A percentile compares a stretch with the other conserved stretches of the same genome.
Evolutionary conservation across 1,284 basidiomycete species (phyloP).

Genomic region (Prillingera fragicola): DNA sequence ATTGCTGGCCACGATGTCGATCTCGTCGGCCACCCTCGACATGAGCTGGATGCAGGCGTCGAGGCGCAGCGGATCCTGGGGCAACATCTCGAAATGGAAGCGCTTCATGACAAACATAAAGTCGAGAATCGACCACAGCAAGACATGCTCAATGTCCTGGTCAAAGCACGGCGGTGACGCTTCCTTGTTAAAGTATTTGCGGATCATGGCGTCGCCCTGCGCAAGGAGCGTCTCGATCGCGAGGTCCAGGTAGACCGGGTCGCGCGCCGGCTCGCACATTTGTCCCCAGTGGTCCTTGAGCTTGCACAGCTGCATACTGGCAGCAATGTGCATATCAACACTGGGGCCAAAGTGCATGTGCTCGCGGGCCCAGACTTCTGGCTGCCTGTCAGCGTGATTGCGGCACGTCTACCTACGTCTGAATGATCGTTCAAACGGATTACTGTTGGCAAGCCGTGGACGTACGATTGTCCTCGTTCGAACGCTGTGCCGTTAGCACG

Average conservation of each 20-base stretch:
- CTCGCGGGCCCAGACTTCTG: conserved; percentile 30
- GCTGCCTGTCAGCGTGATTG: conserved; percentile 9
- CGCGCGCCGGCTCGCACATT: conserved; percentile 22
- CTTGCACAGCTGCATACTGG: conserved; percentile 34
- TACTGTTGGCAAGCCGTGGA: conserved; percentile 26
- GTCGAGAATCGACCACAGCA: conserved; percentile 33
- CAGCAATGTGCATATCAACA: conserved; percentile 36
- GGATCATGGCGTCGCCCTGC: conserved; percentile 24
- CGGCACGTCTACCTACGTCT: conserved; percentile 18
- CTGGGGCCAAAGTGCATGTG: conserved; percentile 28
- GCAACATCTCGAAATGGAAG: conserved; percentile 20
- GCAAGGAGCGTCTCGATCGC: conserved; percentile 26
- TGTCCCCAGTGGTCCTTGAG: conserved; percentile 36
- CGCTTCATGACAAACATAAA: conserved; percentile 33
- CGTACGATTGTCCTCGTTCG: conserved; percentile 28
- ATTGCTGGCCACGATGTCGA: conserved; percentile 26
- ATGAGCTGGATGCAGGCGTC: conserved; percentile 27
- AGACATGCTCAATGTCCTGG: conserved; percentile 28
- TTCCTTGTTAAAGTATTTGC: conserved; percentile 28
- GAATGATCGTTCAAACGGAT: conserved; percentile 27
- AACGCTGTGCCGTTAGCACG: conserved; percentile 18
- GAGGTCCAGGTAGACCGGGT: conserved; percentile 24
- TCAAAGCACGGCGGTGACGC: conserved; percentile 26
- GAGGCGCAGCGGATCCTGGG: conserved; percentile 20
- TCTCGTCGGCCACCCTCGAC: conserved; percentile 26